phyloP scores from a whole-genome alignment of 202 grass and related monocot genomes.

The Saccharum hybrid region DNA sequence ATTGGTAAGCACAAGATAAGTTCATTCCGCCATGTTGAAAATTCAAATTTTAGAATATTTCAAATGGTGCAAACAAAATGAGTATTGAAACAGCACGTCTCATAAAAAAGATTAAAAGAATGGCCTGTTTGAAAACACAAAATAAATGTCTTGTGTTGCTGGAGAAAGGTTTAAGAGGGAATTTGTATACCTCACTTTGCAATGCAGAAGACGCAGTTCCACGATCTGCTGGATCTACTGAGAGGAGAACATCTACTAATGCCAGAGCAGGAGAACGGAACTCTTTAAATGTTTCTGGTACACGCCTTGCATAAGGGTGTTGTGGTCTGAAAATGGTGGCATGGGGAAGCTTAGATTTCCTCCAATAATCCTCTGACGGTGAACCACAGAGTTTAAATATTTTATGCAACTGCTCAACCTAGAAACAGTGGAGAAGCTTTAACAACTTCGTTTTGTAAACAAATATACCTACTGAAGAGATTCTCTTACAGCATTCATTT shows the following conservation, averaged over 20 bases:
- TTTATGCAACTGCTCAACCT: conserved; percentile 99
- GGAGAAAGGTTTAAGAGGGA: conserved; percentile 32
- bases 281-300: conserved; percentile 91
- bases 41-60: conserved; percentile 22
- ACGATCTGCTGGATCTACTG: conserved; percentile 87
- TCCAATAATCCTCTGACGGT: conserved; percentile 96
- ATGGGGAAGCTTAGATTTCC: conserved; percentile 93
- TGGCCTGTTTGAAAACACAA: conserved; percentile 20
- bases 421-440: conserved; percentile 48
- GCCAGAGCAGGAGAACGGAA: conserved; percentile 73
- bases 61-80: conserved; percentile 7
- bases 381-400: conserved; percentile 99
- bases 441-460: conserved; percentile 6
- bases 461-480: neutral
- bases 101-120: conserved; percentile 42
- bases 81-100: conserved; percentile 5
- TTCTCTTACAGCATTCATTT: conserved; percentile 17
- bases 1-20: neutral
- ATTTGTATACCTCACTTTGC: conserved; percentile 75
- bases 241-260: conserved; percentile 93
- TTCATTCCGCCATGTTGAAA: conserved; percentile 1
- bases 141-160: neutral
- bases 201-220: conserved; percentile 74
- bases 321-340: conserved; percentile 98
- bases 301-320: conserved; percentile 80